Evolutionary conservation across 2,329 filamentous ascomycete species (phyloP).

Genomic region (Penicillium sp.): DNA sequence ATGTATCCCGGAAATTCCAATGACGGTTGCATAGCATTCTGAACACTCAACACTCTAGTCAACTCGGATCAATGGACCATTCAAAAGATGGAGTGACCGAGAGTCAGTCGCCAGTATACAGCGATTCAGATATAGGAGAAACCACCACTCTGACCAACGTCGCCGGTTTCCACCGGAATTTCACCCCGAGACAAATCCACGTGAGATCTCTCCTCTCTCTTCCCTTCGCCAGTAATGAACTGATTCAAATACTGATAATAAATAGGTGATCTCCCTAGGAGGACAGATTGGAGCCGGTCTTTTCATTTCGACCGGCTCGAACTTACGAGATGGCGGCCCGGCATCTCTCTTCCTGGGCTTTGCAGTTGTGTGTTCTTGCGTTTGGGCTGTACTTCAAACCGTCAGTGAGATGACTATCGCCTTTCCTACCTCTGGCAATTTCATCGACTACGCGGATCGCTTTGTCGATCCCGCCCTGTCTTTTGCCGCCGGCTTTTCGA

Average conservation of each 20-base stretch:
- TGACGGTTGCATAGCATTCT: no score
- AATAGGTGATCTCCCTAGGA: conserved; percentile 13
- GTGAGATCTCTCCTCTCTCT: not conserved
- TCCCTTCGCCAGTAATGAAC: no score
- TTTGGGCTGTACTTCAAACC: conserved; percentile 31
- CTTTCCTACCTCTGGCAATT: conserved; percentile 35
- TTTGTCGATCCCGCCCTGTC: conserved; percentile 37
- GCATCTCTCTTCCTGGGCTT: conserved; percentile 32
- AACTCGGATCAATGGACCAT: not conserved
- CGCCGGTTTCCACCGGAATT: conserved; percentile 2
- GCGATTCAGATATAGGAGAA: not conserved
- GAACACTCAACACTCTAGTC: not conserved
- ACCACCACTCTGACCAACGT: not conserved
- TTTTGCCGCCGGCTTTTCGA: conserved; percentile 32
- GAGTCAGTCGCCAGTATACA: not conserved
- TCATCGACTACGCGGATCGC: conserved; percentile 36
- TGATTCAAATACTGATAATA: not conserved
- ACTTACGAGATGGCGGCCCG: conserved; percentile 28
- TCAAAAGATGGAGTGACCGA: not conserved
- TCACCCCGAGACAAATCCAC: conserved; percentile 4
- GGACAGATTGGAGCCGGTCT: conserved; percentile 17
- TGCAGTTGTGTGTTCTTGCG: conserved; percentile 24
- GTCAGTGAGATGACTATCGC: conserved; percentile 36
- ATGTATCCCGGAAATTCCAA: not conserved
- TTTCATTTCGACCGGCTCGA: conserved; percentile 19